Conservation (phyloP, 148 eudicot genomes). For the Drosera capensis region DNA sequence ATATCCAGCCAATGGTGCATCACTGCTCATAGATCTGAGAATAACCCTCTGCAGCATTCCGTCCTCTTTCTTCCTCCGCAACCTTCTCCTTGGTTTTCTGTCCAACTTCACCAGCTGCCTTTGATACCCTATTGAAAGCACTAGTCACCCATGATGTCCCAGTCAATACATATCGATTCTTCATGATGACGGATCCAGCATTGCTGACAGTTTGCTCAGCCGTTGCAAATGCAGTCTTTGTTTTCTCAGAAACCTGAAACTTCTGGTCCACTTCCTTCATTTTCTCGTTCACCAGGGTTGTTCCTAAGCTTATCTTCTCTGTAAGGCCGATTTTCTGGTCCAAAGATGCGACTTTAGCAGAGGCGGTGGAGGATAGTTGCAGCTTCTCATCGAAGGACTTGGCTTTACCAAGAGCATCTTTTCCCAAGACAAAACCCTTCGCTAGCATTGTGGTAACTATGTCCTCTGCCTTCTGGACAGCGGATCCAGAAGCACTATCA, state of each 20-base stretch:
- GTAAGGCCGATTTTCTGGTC: constrained; percentile 84
- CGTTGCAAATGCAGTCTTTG: constrained; percentile 56
- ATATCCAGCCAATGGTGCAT: constrained; percentile 6
- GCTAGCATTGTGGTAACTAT: constrained; percentile 84
- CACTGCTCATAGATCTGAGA: constrained; percentile 21
- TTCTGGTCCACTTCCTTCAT: constrained; percentile 82
- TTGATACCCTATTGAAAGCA: constrained; percentile 57
- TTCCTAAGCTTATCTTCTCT: constrained; percentile 53
- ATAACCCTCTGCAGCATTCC: constrained; percentile 27
- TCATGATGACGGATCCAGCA: constrained; percentile 85
- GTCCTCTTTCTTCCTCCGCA: constrained; percentile 47
- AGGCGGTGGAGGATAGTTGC: constrained; percentile 60
- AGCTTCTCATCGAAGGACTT: constrained; percentile 78
- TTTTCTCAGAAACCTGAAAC: constrained; percentile 76
- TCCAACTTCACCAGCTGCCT: constrained; percentile 70
- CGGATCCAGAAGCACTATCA: constrained; percentile 26
- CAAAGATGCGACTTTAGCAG: constrained; percentile 64
- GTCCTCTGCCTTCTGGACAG: constrained; percentile 79
- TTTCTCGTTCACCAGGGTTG: constrained; percentile 69
- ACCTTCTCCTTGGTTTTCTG: constrained; percentile 65
- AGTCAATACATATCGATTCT: constrained; percentile 69
- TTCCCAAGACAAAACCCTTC: constrained; percentile 79
- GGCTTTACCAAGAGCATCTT: constrained; percentile 66
- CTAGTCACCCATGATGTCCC: constrained; percentile 86
- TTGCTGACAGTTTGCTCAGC: constrained; percentile 81